A percentile compares a stretch with the other conserved stretches of the same genome.
Evolutionary conservation across 768 basidiomycete species (phyloP).

Genomic region (Serendipita sp.): DNA sequence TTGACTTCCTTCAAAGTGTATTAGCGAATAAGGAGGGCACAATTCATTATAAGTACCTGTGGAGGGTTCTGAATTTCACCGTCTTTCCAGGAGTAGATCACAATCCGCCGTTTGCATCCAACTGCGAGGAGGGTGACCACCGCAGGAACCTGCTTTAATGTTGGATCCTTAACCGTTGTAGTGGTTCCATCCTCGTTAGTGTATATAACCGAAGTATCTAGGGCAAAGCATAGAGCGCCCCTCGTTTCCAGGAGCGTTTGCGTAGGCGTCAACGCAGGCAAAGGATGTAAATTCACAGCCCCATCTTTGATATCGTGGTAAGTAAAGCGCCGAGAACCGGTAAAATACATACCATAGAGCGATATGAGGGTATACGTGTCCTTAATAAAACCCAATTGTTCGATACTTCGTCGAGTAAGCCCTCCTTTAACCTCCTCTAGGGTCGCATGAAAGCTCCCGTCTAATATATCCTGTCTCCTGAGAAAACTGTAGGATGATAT

Average conservation of each 20-base stretch:
- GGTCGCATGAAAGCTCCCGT: conserved; percentile 21
- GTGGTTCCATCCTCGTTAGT: conserved; percentile 17
- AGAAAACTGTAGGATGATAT: not conserved
- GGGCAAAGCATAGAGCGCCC: conserved; percentile 66
- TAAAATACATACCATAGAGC: conserved; percentile 53
- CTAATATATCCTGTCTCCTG: conserved; percentile 6
- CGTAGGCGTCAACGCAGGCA: conserved; percentile 55
- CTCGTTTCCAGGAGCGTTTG: conserved; percentile 62
- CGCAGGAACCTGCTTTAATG: conserved; percentile 38
- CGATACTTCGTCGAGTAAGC: conserved; percentile 54
- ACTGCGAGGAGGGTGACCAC: conserved; percentile 64
- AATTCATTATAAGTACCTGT: conserved; percentile 30
- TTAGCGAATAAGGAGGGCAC: not conserved
- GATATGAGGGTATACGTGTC: conserved; percentile 75
- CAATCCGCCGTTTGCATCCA: conserved; percentile 71
- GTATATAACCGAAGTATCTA: conserved; percentile 46
- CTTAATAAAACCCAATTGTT: conserved; percentile 73
- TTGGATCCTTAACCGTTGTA: conserved; percentile 11
- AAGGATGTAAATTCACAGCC: conserved; percentile 53
- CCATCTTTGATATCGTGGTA: conserved; percentile 33
- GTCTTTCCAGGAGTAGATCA: conserved; percentile 76
- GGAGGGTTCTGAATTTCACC: conserved; percentile 51
- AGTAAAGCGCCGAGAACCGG: not conserved
- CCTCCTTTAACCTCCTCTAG: conserved; percentile 51
- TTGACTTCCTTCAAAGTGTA: conserved; percentile 44